Conservation (phyloP, 495 filamentous ascomycete species). For the Xylona heveae region DNA sequence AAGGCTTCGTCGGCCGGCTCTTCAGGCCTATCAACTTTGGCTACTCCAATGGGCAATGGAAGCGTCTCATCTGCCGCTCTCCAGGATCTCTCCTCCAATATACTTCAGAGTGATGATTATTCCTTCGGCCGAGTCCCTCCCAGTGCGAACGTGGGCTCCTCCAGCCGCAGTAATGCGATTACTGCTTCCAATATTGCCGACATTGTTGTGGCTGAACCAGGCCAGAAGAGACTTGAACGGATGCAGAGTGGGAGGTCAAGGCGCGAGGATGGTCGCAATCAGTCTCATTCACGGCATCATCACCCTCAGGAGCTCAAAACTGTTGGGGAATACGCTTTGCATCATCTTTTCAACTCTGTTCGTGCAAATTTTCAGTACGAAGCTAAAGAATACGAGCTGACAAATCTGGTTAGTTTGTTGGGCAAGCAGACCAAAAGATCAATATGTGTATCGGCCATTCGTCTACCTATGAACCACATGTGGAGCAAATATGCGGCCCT, state of each 20-base stretch:
- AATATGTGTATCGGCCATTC: slow-evolving; percentile 57
- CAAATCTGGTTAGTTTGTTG: slow-evolving; percentile 32
- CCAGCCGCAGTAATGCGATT: too few relatives aligned
- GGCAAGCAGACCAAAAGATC: slow-evolving; percentile 84
- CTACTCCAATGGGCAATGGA: slow-evolving; percentile 33
- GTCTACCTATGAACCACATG: slow-evolving; percentile 52
- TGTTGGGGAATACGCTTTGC: slow-evolving; percentile 87
- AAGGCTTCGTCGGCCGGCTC: slow-evolving; percentile 50
- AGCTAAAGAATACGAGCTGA: not conserved
- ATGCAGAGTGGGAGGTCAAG: slow-evolving; percentile 42
- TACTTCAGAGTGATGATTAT: too few relatives aligned
- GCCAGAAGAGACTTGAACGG: slow-evolving; percentile 32
- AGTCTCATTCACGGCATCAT: slow-evolving; percentile 62
- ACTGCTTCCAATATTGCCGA: slow-evolving; percentile 5
- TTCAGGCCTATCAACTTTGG: slow-evolving; percentile 64
- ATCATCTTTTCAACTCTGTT: slow-evolving; percentile 85
- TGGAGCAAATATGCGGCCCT: slow-evolving; percentile 77
- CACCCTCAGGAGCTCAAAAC: slow-evolving; percentile 61
- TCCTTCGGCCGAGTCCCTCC: too few relatives aligned
- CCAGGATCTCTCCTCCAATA: too few relatives aligned
- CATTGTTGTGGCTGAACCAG: slow-evolving; percentile 4
- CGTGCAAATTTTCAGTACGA: slow-evolving; percentile 11
- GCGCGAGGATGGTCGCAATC: slow-evolving; percentile 54
- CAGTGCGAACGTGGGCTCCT: too few relatives aligned
- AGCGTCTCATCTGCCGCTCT: slow-evolving; percentile 17